Evolutionary conservation across 768 basidiomycete species (phyloP), one percentile per base, ranked within the genome.

Genomic region (Saitozyma podzolica): DNA sequence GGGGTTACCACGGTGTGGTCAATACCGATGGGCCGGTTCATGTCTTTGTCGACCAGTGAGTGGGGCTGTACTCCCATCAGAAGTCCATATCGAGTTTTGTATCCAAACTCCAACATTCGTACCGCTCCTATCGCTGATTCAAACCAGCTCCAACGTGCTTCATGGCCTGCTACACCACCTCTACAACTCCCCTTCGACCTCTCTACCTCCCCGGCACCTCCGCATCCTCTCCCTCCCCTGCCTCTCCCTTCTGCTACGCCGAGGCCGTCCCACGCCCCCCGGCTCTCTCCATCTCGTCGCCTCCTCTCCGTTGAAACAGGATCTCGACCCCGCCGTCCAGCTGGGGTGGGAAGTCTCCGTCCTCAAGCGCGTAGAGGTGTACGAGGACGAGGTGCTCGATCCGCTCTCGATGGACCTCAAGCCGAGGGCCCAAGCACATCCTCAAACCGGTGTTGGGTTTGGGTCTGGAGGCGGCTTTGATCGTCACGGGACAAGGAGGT

Each of bases 31-130:
- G 60, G 9, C 41, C 54, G n/a, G 54, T 64, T 8, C 74, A 78
- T 62, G 58, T 78, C 29, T 78, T 73, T 57, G 64, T 78, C 9
- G 76, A 78, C 67, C 69, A 76, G 76, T 78, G 63, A 65, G 76
- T 75, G 29, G 6, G 29, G 6, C 2, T 4, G 40, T 43, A 2
- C 10, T 52, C 39, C 47, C 45, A 17, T 47, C 13, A 47, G 45
- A 6, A 47, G n/a, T 11, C 13, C 13, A 17, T 47, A 17, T 47
- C 29, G 29, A 29, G 29, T 29, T 2, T 29, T 29, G 29, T 2
- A 5, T 29, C 5, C 29, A 29, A 2, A 29, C 29, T 29, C 29
- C 2, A 29, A 29, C 29, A 29, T 5, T 29, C 29, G 29, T 29
- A 29, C 29, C 29, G 29, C 29, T 29, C 29, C 29, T 29, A 29